These are phyloP conservation scores for Mycena vulgaris DNA, from an alignment of 768 basidiomycete species.

Conservation along the genomic window DNA sequence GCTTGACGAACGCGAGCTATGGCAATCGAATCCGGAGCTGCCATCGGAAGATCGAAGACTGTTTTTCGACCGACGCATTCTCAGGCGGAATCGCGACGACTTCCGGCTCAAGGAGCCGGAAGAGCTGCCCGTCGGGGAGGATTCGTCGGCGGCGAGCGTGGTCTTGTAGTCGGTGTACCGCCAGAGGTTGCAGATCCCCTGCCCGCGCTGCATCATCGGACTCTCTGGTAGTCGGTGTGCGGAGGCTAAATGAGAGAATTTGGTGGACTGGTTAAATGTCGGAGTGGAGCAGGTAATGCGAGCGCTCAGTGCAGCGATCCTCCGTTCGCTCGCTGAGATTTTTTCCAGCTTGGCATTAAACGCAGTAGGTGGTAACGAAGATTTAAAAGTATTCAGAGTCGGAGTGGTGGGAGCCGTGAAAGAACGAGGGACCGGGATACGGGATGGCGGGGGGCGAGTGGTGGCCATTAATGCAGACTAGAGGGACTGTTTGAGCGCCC, in stretches of 20 bases:
- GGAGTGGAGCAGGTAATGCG: slow-evolving; percentile 26
- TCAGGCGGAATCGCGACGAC: slow-evolving; percentile 19
- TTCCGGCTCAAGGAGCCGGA: slow-evolving; percentile 13
- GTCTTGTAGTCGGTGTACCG: slow-evolving; percentile 17
- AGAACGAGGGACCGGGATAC: slow-evolving; percentile 22
- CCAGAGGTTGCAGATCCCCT: slow-evolving; percentile 16
- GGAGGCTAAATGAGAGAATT: slow-evolving; percentile 7
- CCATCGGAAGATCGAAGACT: slow-evolving; percentile 25
- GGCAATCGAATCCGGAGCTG: slow-evolving; percentile 1
- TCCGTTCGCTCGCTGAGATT: neutral
- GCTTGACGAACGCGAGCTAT: slow-evolving; percentile 24
- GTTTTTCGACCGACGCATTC: neutral
- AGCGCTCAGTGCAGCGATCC: neutral
- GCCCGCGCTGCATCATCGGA: slow-evolving; percentile 18
- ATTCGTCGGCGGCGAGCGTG: neutral
- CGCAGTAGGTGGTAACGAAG: neutral
- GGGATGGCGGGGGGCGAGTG: neutral
- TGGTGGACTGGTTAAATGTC: slow-evolving; percentile 31
- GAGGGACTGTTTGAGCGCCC: neutral
- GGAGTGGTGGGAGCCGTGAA: slow-evolving; percentile 16
- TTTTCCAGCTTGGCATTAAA: neutral
- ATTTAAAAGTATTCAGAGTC: neutral
- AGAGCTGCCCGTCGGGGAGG: neutral
- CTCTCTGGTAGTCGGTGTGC: neutral
- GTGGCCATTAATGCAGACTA: neutral